Evolutionary conservation across 805 yeast genomes (phyloP).

Genomic region (Saturnispora sanitii): DNA sequence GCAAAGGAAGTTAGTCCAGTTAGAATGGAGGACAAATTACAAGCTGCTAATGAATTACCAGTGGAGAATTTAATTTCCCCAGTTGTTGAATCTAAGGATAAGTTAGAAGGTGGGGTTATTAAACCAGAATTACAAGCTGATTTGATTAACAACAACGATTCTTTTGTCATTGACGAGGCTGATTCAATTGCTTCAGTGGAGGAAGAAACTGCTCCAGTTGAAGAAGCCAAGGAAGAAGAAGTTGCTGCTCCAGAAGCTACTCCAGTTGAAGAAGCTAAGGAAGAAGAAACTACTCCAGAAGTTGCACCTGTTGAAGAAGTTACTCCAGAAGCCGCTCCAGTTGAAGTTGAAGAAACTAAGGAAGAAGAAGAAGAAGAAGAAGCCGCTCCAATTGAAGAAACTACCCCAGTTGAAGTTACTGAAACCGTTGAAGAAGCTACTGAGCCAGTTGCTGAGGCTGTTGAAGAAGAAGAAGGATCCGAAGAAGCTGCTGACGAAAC

Average conservation of each 20-base stretch:
- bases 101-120: conserved; percentile 6
- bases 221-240: conserved; percentile 12
- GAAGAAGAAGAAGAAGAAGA: conserved; percentile 9
- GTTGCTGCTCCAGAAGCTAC: conserved; percentile 14
- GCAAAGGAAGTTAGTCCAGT: not conserved
- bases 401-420: not conserved
- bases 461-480: conserved; percentile 5
- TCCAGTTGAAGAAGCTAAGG: not conserved
- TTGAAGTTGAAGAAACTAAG: not conserved
- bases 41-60: conserved; percentile 16
- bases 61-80: conserved; percentile 28
- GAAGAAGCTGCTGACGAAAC: conserved; percentile 7
- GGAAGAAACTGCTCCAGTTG: conserved; percentile 13
- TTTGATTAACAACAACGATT: conserved; percentile 17
- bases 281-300: too few species aligned
- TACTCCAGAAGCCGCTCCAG: not conserved
- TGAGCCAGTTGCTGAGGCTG: conserved; percentile 7
- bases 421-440: conserved; percentile 5
- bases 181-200: conserved; percentile 13
- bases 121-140: conserved; percentile 7
- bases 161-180: conserved; percentile 25
- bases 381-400: conserved; percentile 4
- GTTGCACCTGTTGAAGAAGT: conserved; percentile 1
- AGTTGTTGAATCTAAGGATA: conserved; percentile 7
- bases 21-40: not conserved